These are phyloP conservation scores for Nicotiana paniculata DNA, from an alignment of 257 asterid species.

Conservation along the genomic window DNA sequence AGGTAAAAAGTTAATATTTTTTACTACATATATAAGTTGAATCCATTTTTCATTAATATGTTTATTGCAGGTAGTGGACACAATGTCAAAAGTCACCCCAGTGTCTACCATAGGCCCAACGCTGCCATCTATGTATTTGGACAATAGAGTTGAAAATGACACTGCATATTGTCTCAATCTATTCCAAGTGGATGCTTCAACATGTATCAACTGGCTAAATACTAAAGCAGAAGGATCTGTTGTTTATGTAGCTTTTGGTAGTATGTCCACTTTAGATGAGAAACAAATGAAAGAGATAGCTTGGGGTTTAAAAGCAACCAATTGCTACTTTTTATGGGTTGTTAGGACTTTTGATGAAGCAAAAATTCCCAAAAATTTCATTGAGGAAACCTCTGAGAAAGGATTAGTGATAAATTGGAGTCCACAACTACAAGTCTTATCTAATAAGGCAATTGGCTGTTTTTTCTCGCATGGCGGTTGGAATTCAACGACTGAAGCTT, in stretches of 20 bases:
- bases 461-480: constrained; percentile 75
- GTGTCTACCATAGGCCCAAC: constrained; percentile 67
- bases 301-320: constrained; percentile 31
- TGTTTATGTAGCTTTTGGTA: constrained; percentile 68
- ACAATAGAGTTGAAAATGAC: constrained; percentile 46
- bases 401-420: constrained; percentile 55
- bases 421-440: constrained; percentile 49
- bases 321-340: constrained; percentile 54
- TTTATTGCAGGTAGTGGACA: constrained; percentile 37
- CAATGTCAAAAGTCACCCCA: constrained; percentile 41
- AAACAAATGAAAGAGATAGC: constrained; percentile 58
- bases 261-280: constrained; percentile 48
- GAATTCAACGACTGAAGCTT: constrained; percentile 67
- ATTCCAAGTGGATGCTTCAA: constrained; percentile 28
- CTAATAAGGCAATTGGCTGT: constrained; percentile 54
- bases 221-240: constrained; percentile 52
- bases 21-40: neutral
- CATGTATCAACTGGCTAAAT: constrained; percentile 41
- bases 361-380: constrained; percentile 33
- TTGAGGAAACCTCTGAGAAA: constrained; percentile 11
- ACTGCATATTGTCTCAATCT: constrained; percentile 43
- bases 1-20: too few relatives aligned
- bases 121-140: constrained; percentile 58
- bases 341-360: constrained; percentile 30
- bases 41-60: too few relatives aligned